Base-by-base conservation (phyloP, 441 rosid species). In the Raphanus hybrid region DNA sequence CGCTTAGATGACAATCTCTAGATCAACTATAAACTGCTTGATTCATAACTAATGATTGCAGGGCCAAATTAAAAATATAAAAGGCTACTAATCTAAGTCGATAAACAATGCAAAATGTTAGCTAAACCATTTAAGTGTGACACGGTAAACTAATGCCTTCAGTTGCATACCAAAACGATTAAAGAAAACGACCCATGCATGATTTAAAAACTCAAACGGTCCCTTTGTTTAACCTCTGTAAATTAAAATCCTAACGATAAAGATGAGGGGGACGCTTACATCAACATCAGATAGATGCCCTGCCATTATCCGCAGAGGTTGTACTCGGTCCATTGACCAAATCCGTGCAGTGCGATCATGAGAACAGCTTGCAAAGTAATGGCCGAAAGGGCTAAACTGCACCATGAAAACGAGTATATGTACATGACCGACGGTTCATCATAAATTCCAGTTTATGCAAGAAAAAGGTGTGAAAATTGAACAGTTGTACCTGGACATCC, bases 321-420 rank as follows among this genome's bases (percentile, higher is more conserved):
- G 98, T 80, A 91, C 85, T 85, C 92, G 88, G 75, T 94, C 98
- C 98, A 96, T 87, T 23, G 98, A 87, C 98, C 99, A 96, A 77
- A 96, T 84, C 81, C 97, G 86, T 59, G 97, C 98, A 26, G 98
- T 92, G 79, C 98, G 89, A 79, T 96, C 99, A 87, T 96, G 99
- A 52, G 99, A 94, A 81, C 91, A 85, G 78, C 98, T 88, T 64
- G 98, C 98, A 86, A 96, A 94, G 82, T 94, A 94, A 72, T 94
- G 98, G 29, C 99, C 98, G 4, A 86, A 85, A n/a, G 98, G 97
- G 84, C 98, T 90, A 86, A 96, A 94, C 99, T 96, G 97, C 87
- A 85, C 62, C 79, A 81, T 27, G 59, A 83, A 83, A 57, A 78
- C 23, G 8, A 71, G 57, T 67, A 43, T 18, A 39, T 62, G 27